Percentiles rank a stretch among this genome's conserved stretches.
These are phyloP conservation scores for Apiotrichum sp. DNA, from an alignment of 1,284 basidiomycete species.

Conservation along the genomic window DNA sequence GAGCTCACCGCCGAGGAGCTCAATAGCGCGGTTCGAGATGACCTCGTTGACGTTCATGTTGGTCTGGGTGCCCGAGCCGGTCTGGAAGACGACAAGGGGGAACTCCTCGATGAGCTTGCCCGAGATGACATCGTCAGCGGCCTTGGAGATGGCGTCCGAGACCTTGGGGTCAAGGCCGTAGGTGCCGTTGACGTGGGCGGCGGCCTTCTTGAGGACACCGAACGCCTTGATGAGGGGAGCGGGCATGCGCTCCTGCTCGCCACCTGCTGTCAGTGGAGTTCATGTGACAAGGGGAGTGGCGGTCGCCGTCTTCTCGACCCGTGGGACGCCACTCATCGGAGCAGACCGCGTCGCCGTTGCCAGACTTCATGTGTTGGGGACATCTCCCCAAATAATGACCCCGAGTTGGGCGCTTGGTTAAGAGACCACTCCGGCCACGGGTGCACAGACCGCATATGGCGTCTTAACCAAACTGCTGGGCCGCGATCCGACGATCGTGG, in stretches of 20 bases:
- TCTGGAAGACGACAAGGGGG: constrained; percentile 98
- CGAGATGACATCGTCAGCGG: constrained; percentile 97
- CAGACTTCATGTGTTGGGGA: no score
- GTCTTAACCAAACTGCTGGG: no score
- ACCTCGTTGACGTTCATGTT: constrained; percentile 99
- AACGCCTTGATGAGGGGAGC: constrained; percentile 95
- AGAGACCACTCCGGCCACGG: no score
- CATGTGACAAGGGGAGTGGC: no score
- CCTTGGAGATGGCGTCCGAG: constrained; percentile 81
- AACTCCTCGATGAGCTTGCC: constrained; percentile 94
- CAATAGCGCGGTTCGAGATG: constrained; percentile 97
- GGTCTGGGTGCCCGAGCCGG: constrained; percentile 96
- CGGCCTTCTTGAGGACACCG: constrained; percentile 96
- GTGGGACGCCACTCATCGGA: no score
- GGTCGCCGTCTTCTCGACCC: no score
- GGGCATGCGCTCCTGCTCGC: constrained; percentile 85
- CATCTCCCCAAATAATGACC: no score
- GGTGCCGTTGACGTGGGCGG: constrained; percentile 79
- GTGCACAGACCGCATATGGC: no score
- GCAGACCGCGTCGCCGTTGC: no score
- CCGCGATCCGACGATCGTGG: no score
- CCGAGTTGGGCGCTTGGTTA: no score
- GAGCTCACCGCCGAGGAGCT: constrained; percentile 89
- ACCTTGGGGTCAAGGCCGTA: constrained; percentile 87
- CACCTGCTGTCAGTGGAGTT: constrained; percentile 43